Base-by-base conservation (phyloP, 2,329 filamentous ascomycete genomes). In the Fusarium sp. region DNA sequence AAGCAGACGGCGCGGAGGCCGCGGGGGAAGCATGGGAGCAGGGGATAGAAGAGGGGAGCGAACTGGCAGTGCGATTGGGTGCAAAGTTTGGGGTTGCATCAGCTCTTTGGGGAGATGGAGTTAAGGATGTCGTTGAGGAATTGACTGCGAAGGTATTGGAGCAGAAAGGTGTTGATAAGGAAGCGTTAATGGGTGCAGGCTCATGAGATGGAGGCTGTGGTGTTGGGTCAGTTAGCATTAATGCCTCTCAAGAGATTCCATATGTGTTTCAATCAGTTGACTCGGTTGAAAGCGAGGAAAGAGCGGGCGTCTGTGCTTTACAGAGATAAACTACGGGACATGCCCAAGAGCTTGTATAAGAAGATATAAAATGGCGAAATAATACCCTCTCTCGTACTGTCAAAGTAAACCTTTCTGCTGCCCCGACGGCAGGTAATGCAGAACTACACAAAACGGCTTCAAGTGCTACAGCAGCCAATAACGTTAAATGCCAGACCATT, bases 91-190 rank as follows among this genome's bases (percentile, higher is more conserved):
- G 66, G 55, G 55, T 61, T 30, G 56, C 51, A 26, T 70, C 69
- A 28, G 55, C 69, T 28, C 55, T 70, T 46, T 67, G 62, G 55
- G 69, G 69, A 16, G 66, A 72, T 18, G 69, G 69, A 11, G 62
- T 72, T 11, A 65, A 65, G 44, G 69, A 71, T 53, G 62, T 44
- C 5, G 62, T 70, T 37, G 69, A 71, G 50, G 69, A 71, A 56
- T 38, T 71, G 56, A 56, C 62, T 41, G 57, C 57, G 15, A 58
- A 30, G 42, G 66, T 68, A 20, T 37, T 71, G 36, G 57, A 62
- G 54, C 45, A 36, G 30, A 57, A 58, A 41, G 69, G 65, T 16
- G 41, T 61, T 36, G 45, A 28, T 20, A 57, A 61, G 40, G 31
- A 50, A 26, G 40, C 16, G 36, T 33, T 65, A 26, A 53, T 42